Conservation (phyloP, 495 filamentous ascomycete species). For the Podospora comata region DNA sequence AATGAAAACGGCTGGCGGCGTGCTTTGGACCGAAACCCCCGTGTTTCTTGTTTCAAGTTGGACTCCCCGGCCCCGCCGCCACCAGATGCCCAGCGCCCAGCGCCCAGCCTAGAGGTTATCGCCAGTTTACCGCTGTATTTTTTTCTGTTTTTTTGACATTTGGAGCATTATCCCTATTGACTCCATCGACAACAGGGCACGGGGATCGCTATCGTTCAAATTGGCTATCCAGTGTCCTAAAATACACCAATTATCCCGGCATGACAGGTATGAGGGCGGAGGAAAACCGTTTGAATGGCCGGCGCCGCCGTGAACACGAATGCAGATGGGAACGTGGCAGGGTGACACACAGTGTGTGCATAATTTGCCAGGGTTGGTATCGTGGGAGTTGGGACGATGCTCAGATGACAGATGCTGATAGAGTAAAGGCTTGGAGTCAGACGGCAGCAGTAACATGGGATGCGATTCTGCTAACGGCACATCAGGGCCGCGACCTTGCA, state of each 20-base stretch:
- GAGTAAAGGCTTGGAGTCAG: neutral
- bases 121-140: neutral
- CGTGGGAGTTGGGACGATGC: neutral
- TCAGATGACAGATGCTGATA: neutral
- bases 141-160: neutral
- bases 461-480: constrained; percentile 4
- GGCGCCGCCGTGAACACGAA: neutral
- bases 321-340: neutral
- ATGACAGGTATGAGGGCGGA: neutral
- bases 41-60: constrained; percentile 16
- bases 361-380: neutral
- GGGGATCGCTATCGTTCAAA: no score
- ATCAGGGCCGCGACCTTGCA: neutral
- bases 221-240: neutral
- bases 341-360: neutral
- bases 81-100: neutral
- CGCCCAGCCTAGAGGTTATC: neutral
- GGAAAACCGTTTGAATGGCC: neutral
- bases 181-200: neutral
- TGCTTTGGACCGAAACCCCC: constrained; percentile 10
- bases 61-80: neutral
- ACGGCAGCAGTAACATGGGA: constrained; percentile 8
- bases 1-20: constrained; percentile 2
- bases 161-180: neutral
- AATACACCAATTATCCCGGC: neutral